Evolutionary conservation across 1,284 basidiomycete genomes (phyloP).

Genomic region (Thecaphora thlaspeos): DNA sequence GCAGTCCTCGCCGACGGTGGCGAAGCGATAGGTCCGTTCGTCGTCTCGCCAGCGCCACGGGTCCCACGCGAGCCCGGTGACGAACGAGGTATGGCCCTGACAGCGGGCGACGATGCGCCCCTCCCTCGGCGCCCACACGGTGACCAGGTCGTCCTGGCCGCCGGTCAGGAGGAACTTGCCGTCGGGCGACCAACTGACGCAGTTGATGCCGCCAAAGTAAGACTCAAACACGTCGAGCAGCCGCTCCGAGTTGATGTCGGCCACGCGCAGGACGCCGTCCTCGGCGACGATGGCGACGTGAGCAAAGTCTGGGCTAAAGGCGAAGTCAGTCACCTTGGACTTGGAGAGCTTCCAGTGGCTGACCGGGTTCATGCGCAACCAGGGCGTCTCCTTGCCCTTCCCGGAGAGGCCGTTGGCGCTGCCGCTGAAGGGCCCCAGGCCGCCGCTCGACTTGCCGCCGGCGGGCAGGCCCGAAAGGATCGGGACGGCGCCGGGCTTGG

Average conservation of each 20-base stretch:
- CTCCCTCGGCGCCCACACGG: constrained; percentile 58
- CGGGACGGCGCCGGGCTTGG: constrained; percentile 26
- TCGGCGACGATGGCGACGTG: constrained; percentile 44
- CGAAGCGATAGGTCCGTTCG: constrained; percentile 47
- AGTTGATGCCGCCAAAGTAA: constrained; percentile 65
- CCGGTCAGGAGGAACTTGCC: constrained; percentile 83
- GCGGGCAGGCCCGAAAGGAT: constrained; percentile 26
- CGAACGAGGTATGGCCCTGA: constrained; percentile 93
- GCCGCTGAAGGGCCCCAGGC: constrained; percentile 5
- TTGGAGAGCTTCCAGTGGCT: constrained; percentile 44
- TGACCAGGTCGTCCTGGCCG: constrained; percentile 91
- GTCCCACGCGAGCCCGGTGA: constrained; percentile 86
- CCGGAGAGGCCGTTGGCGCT: constrained; percentile 27
- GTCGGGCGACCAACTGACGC: constrained; percentile 90
- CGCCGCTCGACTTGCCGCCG: constrained; percentile 12
- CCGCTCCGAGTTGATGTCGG: constrained; percentile 44
- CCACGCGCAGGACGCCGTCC: constrained; percentile 46
- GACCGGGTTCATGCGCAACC: constrained; percentile 44
- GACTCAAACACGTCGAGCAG: constrained; percentile 42
- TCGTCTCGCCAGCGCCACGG: constrained; percentile 66
- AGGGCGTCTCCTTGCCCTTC: constrained; percentile 33
- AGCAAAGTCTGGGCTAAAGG: constrained; percentile 45
- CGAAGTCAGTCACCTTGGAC: constrained; percentile 42
- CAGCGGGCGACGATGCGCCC: constrained; percentile 79
- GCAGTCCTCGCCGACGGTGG: constrained; percentile 52